Evolutionary conservation across 2,329 filamentous ascomycete species (phyloP), one percentile per base, ranked within the genome.

Genomic region (Sphaerulina populicola): DNA sequence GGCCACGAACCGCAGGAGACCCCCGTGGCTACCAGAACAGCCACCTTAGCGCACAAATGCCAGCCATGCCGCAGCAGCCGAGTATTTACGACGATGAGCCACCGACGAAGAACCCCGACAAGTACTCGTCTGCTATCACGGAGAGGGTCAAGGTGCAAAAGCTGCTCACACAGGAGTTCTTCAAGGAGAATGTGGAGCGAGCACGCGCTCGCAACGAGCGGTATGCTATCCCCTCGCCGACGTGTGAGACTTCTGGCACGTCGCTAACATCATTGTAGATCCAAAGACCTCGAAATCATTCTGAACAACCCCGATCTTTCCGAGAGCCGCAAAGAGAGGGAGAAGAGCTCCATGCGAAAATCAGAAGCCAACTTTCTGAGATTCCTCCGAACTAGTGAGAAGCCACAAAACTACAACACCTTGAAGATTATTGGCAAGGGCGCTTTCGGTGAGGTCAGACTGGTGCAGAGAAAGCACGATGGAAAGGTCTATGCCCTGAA

Each of bases 351-450:
- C 57, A 85, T 89, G 59, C 86, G 89, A 50, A 85, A 86, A 64
- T 88, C 90, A 63, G 91, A 97, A 70, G 88, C 87, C 45, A 87
- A 89, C 64, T 97, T 95, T 70, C 76, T 98, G 57, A 88, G 91
- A 36, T 96, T 97, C 75, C 75, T 97, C 64, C 83, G 91, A 51
- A 96, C 91, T 51, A 91, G 88, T 70, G 90, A 97, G 68, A 85
- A 85, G 70, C 89, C 91, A 9, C 83, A 91, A 61, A 97, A 97
- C 74, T 98, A 97, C 77, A 82, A 83, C 58, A 97, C 91, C 1
- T 79, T 97, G 71, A 97, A 97, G 77, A 91, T 97, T 62, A 98
- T 98, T 62, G 93, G 93, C 66, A 98, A 98, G 77, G 93, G 93
- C 71, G 93, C 93, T 11, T 98, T 98, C 66, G 93, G 93, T 68